A percentile compares a stretch with the other conserved stretches of the same genome.
Evolutionary conservation across 2,329 filamentous ascomycete genomes (phyloP).

Genomic region (Scedosporium dehoogii): DNA sequence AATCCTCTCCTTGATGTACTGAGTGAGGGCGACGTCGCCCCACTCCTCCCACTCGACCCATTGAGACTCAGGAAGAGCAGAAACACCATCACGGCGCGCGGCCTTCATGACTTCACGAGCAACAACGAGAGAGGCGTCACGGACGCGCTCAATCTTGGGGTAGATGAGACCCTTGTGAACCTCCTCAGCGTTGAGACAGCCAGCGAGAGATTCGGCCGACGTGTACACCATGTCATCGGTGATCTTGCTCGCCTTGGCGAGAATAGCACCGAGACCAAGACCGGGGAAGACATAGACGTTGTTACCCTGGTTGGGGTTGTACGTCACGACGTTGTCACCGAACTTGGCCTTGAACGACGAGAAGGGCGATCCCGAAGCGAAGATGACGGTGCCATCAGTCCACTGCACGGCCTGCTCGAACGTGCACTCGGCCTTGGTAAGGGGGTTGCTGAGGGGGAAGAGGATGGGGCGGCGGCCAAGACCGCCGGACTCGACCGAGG

Average conservation of each 20-base stretch:
- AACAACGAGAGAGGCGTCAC: slow-evolving; percentile 78
- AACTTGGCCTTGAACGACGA: slow-evolving; percentile 53
- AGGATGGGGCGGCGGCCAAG: slow-evolving; percentile 75
- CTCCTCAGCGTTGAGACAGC: slow-evolving; percentile 72
- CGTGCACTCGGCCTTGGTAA: slow-evolving; percentile 89
- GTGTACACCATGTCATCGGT: slow-evolving; percentile 97
- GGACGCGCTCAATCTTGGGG: slow-evolving; percentile 80
- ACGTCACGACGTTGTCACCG: slow-evolving; percentile 50
- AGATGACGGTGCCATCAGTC: slow-evolving; percentile 86
- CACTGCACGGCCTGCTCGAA: slow-evolving; percentile 87
- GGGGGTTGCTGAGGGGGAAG: slow-evolving; percentile 93
- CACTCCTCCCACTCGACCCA: slow-evolving; percentile 66
- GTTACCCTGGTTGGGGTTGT: slow-evolving; percentile 77
- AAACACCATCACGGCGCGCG: slow-evolving; percentile 73
- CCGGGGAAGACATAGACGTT: slow-evolving; percentile 93
- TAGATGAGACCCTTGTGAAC: slow-evolving; percentile 78
- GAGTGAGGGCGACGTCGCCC: slow-evolving; percentile 52
- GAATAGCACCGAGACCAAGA: slow-evolving; percentile 84
- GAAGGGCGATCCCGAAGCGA: slow-evolving; percentile 94
- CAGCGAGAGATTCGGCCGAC: slow-evolving; percentile 71
- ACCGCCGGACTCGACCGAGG: slow-evolving; percentile 51
- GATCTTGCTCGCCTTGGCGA: slow-evolving; percentile 75
- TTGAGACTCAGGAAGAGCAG: slow-evolving; percentile 54
- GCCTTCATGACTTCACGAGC: slow-evolving; percentile 90
- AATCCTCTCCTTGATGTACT: slow-evolving; percentile 49